Percentiles rank a stretch among this genome's conserved stretches.
These are phyloP conservation scores for Euphorbia tirucalli DNA, from an alignment of 345 rosid species.

Conservation along the genomic window DNA sequence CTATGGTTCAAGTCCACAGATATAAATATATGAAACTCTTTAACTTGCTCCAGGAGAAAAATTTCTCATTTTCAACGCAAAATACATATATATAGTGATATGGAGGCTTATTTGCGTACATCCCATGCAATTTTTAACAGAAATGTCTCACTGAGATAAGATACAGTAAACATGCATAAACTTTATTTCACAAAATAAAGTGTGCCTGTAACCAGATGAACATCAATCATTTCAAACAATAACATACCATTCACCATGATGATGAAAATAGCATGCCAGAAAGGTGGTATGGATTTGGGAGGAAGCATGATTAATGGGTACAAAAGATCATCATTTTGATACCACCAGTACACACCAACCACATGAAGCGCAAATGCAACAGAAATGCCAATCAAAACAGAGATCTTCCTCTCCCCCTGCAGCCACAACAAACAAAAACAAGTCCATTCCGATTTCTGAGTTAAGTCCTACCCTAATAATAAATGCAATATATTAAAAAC, in stretches of 20 bases:
- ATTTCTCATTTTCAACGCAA: background rate
- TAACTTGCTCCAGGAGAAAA: background rate
- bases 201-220: background rate
- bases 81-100: background rate
- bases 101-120: background rate
- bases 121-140: background rate
- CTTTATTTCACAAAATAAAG: background rate
- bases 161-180: background rate
- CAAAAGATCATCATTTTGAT: constrained; percentile 78
- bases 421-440: constrained; percentile 28
- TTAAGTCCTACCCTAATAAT: background rate
- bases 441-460: background rate
- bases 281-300: constrained; percentile 93
- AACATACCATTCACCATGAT: constrained; percentile 88
- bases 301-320: constrained; percentile 94
- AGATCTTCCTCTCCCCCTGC: constrained; percentile 97
- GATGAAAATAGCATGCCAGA: constrained; percentile 96
- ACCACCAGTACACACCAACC: constrained; percentile 95
- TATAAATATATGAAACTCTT: background rate
- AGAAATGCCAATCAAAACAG: constrained; percentile 68
- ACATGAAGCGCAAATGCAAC: constrained; percentile 69
- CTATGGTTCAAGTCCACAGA: background rate
- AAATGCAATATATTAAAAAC: background rate
- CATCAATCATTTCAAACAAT: constrained; percentile 19
- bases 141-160: background rate